These are phyloP conservation scores for Eucalyptus victrix DNA, from an alignment of 345 rosid species.

Conservation along the genomic window DNA sequence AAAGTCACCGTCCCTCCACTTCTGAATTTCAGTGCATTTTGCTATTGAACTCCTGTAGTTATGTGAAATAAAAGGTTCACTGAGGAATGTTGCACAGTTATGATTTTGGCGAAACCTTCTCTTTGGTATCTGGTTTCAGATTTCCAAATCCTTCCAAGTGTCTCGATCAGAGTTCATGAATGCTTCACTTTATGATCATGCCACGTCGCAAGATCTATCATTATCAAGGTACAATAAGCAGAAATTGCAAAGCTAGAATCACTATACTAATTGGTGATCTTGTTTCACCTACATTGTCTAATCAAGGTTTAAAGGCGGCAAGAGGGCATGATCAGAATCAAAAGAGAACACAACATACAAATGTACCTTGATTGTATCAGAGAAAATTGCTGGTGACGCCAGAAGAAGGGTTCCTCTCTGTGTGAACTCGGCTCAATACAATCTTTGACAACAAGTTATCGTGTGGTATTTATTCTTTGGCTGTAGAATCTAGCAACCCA, in stretches of 20 bases:
- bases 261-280: not conserved
- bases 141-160: not conserved
- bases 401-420: not conserved
- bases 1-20: not conserved
- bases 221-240: not conserved
- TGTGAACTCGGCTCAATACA: not conserved
- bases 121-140: not conserved
- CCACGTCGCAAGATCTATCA: not conserved
- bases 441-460: not conserved
- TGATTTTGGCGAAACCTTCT: not conserved
- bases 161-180: not conserved
- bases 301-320: not conserved
- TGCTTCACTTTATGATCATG: not conserved
- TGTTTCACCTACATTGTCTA: not conserved
- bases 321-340: not conserved
- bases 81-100: not conserved
- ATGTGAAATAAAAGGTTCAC: not conserved
- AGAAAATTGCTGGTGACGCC: not conserved
- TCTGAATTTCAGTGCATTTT: not conserved
- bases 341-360: not conserved
- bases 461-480: not conserved
- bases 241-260: not conserved
- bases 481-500: conserved; percentile 47
- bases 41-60: not conserved
- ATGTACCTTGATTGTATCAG: not conserved